Conservation (phyloP, 805 yeast species). For the Candida andamanensis region DNA sequence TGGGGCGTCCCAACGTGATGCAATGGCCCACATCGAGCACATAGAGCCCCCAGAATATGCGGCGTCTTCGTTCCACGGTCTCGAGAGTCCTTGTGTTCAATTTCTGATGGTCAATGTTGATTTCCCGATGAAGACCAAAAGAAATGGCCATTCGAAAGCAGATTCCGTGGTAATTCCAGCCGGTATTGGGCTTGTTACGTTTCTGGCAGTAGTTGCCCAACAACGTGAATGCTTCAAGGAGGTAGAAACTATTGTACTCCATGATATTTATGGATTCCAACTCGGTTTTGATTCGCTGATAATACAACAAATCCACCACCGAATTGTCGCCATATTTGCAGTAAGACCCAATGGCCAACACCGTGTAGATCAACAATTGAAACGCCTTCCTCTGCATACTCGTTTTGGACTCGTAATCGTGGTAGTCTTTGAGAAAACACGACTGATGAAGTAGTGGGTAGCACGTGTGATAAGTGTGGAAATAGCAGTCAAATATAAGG, state of each 20-base stretch:
- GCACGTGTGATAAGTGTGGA: conserved; percentile 39
- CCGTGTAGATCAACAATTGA: conserved; percentile 52
- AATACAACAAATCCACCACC: conserved; percentile 43
- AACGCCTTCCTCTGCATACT: conserved; percentile 19
- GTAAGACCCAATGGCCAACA: conserved; percentile 68
- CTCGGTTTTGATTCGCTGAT: conserved; percentile 45
- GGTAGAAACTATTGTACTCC: conserved; percentile 55
- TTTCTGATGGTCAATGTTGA: conserved; percentile 12
- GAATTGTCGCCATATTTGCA: conserved; percentile 52
- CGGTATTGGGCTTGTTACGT: conserved; percentile 61
- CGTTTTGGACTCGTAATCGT: conserved; percentile 33
- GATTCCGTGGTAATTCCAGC: conserved; percentile 63
- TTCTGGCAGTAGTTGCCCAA: conserved; percentile 60
- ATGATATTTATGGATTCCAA: conserved; percentile 42
- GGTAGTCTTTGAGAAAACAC: conserved; percentile 40
- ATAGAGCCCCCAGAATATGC: conserved; percentile 67
- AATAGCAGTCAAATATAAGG: conserved; percentile 39
- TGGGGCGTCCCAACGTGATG: conserved; percentile 61
- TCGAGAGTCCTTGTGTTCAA: conserved; percentile 8
- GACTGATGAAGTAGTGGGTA: conserved; percentile 14
- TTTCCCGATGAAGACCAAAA: conserved; percentile 55
- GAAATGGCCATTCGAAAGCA: conserved; percentile 65
- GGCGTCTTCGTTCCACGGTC: conserved; percentile 49
- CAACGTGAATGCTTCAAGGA: conserved; percentile 37
- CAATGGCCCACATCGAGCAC: conserved; percentile 62